These are phyloP conservation scores for Russula compacta DNA, from an alignment of 768 basidiomycete genomes.

Conservation along the genomic window DNA sequence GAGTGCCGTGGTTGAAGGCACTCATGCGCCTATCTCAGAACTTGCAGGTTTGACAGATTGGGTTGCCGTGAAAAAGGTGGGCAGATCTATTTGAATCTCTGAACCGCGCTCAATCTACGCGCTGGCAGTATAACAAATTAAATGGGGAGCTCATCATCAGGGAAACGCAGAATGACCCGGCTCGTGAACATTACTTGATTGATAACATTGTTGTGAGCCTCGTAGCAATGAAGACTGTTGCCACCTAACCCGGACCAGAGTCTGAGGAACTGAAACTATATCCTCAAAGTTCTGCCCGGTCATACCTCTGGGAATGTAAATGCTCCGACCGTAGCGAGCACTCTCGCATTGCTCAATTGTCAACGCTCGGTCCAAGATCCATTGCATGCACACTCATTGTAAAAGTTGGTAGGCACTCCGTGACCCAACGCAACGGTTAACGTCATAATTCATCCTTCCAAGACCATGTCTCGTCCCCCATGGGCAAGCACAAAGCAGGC, in stretches of 20 bases:
- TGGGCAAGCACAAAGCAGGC: slow-evolving; percentile 71
- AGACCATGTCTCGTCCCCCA: slow-evolving; percentile 32
- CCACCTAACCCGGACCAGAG: slow-evolving; percentile 20
- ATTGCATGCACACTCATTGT: neutral
- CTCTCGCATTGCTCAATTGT: neutral
- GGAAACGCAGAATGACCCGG: slow-evolving; percentile 27
- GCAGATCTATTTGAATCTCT: slow-evolving; percentile 8
- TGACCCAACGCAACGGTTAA: neutral
- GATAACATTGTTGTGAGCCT: slow-evolving; percentile 67
- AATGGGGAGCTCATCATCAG: slow-evolving; percentile 40
- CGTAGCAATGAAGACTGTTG: slow-evolving; percentile 75
- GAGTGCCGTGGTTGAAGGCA: slow-evolving; percentile 50
- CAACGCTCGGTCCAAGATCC: neutral
- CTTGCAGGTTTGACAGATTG: slow-evolving; percentile 56
- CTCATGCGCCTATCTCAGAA: slow-evolving; percentile 37
- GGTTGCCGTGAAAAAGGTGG: slow-evolving; percentile 63
- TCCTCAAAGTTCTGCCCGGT: neutral
- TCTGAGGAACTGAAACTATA: neutral
- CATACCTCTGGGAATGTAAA: neutral
- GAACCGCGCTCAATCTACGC: slow-evolving; percentile 28
- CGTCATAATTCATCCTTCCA: slow-evolving; percentile 28
- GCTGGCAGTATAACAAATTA: slow-evolving; percentile 63
- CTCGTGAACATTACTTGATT: slow-evolving; percentile 34
- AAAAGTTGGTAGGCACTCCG: neutral
- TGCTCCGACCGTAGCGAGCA: neutral